These are phyloP conservation scores for Aeschynomene evenia DNA, from an alignment of 306 rosid genomes.

Conservation along the genomic window DNA sequence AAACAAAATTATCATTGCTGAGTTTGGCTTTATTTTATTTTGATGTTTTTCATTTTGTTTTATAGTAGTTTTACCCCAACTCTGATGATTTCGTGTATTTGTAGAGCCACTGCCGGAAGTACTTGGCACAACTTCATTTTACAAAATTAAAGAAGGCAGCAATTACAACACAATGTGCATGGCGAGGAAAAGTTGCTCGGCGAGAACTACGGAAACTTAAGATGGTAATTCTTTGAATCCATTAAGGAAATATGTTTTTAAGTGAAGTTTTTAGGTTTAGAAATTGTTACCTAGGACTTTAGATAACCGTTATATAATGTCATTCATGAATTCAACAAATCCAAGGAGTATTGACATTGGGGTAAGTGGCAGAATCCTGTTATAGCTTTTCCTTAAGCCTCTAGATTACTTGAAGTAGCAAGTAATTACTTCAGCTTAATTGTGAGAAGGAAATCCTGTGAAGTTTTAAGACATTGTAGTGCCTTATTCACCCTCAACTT, in stretches of 20 bases:
- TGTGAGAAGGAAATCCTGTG: background rate
- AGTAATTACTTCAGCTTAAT: slow-evolving; percentile 3
- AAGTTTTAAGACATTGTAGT: background rate
- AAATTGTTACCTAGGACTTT: background rate
- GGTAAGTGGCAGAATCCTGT: background rate
- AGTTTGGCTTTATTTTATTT: background rate
- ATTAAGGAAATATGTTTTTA: background rate
- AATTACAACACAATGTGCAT: slow-evolving; percentile 76
- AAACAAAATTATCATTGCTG: slow-evolving; percentile 24
- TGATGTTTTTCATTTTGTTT: slow-evolving; percentile 23
- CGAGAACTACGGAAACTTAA: slow-evolving; percentile 68
- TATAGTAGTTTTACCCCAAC: slow-evolving; percentile 10
- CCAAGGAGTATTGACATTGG: background rate
- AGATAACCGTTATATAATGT: background rate
- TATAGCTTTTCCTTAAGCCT: slow-evolving; percentile 5
- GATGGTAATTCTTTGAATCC: slow-evolving; percentile 53
- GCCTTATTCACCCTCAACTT: background rate
- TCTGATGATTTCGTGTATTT: slow-evolving; percentile 25
- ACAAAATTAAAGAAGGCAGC: slow-evolving; percentile 65
- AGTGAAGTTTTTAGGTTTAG: background rate
- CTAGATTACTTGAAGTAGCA: slow-evolving; percentile 15
- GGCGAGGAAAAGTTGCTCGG: slow-evolving; percentile 89
- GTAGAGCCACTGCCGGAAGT: slow-evolving; percentile 75
- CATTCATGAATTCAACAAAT: background rate
- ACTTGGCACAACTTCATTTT: slow-evolving; percentile 58